Evolutionary conservation across 1,139 yeast genomes (phyloP).

Genomic region (Blastobotrys ciferrii): DNA sequence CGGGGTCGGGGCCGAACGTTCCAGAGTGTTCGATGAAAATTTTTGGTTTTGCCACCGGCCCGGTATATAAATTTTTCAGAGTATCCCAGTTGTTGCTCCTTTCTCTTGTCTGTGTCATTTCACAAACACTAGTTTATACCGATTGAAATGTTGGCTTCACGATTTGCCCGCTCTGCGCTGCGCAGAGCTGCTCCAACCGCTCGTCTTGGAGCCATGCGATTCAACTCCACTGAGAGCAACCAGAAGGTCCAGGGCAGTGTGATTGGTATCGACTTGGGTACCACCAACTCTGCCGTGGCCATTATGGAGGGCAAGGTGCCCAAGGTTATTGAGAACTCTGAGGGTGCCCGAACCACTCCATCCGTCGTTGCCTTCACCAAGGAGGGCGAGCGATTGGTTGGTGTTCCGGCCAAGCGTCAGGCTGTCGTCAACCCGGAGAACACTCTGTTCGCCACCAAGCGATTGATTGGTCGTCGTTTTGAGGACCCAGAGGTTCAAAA

Average conservation of each 20-base stretch:
- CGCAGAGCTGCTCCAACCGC: slow-evolving; percentile 18
- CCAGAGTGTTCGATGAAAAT: slow-evolving; percentile 3
- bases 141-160: slow-evolving; percentile 35
- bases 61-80: slow-evolving; percentile 7
- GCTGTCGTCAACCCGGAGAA: slow-evolving; percentile 98
- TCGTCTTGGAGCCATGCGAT: slow-evolving; percentile 29
- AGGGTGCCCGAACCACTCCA: slow-evolving; percentile 99
- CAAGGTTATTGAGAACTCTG: slow-evolving; percentile 95
- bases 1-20: slow-evolving; percentile 7
- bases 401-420: slow-evolving; percentile 98
- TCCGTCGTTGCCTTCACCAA: slow-evolving; percentile 98
- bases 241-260: slow-evolving; percentile 57
- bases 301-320: slow-evolving; percentile 97
- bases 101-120: slow-evolving; percentile 7
- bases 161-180: slow-evolving; percentile 36
- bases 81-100: background rate
- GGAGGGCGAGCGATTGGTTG: slow-evolving; percentile 93
- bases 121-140: slow-evolving; percentile 3
- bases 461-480: slow-evolving; percentile 96
- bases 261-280: slow-evolving; percentile 98
- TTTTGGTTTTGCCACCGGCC: slow-evolving; percentile 7
- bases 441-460: slow-evolving; percentile 96
- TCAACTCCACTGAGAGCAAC: slow-evolving; percentile 34
- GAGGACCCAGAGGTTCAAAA: slow-evolving; percentile 96
- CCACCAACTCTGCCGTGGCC: slow-evolving; percentile 99